Evolutionary conservation across 371 early-diverging fungal genomes (phyloP), one percentile per base, ranked within the genome.

Genomic region (Conidiobolus incongruus): DNA sequence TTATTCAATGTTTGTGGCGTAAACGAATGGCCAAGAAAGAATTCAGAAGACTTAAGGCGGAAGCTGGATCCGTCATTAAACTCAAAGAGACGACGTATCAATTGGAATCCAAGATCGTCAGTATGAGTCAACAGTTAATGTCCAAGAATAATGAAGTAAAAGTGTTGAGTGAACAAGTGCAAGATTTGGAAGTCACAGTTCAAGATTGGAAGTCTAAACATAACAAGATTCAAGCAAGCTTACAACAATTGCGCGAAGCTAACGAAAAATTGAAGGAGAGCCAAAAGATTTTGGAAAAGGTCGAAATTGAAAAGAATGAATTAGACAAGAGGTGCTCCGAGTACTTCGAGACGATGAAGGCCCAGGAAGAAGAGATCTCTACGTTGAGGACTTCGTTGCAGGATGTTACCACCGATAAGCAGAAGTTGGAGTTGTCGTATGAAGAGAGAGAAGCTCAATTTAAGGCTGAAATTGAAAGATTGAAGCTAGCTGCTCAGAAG

Each of bases 21-120:
- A 72, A 81, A 16, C 66, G 60, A 26, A 55, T 53, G 29, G 92
- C 94, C 16, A 54, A 59, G 22, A 61, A 65, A 46, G 61, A 62
- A 42, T 59, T 88, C 35, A 52, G 55, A n/a, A 32, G 47, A 34
- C 63, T 80, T 38, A 76, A 81, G 51, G 69, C 66, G 16, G 94
- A 97, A 55, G 81, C 83, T 10, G 63, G 78, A 37, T 84, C 86
- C 16, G 84, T 85, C 4, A 80, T 72, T 35, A 91, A 89, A 53
- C 70, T 90, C 54, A 81, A 88, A 57, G 87, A 91, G 53, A 70
- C 79, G 12, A 84, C 90, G 4, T 80, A 81, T 59, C 75, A 79
- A 58, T 66, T 97, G 6, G 95, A 97, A 56, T 82, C 74, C 64
- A 95, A 91, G 68, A 81, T 97, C 40, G 75, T 95, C 41, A 87